phyloP scores from a whole-genome alignment of 805 yeast genomes.

The Barnettozyma siamensis region DNA sequence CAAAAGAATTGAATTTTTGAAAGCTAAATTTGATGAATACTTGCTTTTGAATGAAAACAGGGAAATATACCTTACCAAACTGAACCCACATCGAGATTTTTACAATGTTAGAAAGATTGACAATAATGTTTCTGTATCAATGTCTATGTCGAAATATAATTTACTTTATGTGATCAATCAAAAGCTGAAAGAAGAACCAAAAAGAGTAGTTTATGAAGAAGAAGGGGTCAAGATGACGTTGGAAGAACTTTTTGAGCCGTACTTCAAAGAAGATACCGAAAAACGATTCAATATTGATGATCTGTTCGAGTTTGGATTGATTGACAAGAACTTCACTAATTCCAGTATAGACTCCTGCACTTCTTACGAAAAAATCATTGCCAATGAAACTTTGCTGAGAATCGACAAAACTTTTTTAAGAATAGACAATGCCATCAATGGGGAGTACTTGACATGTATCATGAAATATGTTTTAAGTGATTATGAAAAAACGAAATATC shows the following conservation, averaged over 20 bases:
- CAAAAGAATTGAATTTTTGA: slow-evolving; percentile 27
- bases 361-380: slow-evolving; percentile 18
- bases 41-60: slow-evolving; percentile 29
- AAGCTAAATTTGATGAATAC: slow-evolving; percentile 32
- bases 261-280: slow-evolving; percentile 26
- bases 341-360: slow-evolving; percentile 21
- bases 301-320: slow-evolving; percentile 24
- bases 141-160: slow-evolving; percentile 97
- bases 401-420: slow-evolving; percentile 32
- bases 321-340: slow-evolving; percentile 19
- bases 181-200: slow-evolving; percentile 31
- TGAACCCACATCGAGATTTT: slow-evolving; percentile 38
- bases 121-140: slow-evolving; percentile 95
- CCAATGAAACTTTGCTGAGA: slow-evolving; percentile 24
- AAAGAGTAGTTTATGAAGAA: slow-evolving; percentile 28
- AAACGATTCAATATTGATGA: slow-evolving; percentile 25
- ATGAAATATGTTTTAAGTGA: slow-evolving; percentile 29
- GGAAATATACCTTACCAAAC: slow-evolving; percentile 31
- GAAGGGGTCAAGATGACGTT: slow-evolving; percentile 23
- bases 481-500: slow-evolving; percentile 35
- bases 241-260: slow-evolving; percentile 21
- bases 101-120: slow-evolving; percentile 40
- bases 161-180: slow-evolving; percentile 34
- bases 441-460: slow-evolving; percentile 33
- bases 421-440: slow-evolving; percentile 31